A percentile compares a stretch with the other conserved stretches of the same genome.
These are phyloP conservation scores for Sphaerosporella brunnea DNA, from an alignment of 495 filamentous ascomycete genomes.

Conservation along the genomic window DNA sequence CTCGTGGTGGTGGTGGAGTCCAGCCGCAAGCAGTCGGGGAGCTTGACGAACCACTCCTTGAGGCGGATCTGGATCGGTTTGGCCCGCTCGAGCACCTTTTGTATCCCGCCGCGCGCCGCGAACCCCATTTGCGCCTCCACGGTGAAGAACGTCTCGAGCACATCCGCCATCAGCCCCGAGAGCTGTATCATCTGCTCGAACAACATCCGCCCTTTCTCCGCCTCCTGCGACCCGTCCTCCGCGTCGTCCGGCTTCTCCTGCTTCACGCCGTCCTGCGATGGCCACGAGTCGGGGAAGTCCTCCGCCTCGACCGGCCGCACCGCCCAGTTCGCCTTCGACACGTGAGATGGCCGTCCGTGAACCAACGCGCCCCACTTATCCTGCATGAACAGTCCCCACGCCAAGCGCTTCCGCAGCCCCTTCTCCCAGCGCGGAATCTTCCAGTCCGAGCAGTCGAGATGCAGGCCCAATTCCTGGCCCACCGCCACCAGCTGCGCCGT, in stretches of 20 bases:
- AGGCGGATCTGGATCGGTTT: constrained; percentile 72
- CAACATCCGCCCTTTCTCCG: constrained; percentile 47
- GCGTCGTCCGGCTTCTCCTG: constrained; percentile 34
- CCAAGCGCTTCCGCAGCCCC: constrained; percentile 63
- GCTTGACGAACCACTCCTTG: constrained; percentile 56
- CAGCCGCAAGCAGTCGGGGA: constrained; percentile 51
- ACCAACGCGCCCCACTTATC: constrained; percentile 88
- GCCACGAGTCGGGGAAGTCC: constrained; percentile 40
- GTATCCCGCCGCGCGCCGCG: constrained; percentile 27
- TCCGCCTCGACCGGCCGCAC: constrained; percentile 47
- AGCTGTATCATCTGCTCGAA: constrained; percentile 60
- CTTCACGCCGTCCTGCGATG: neutral
- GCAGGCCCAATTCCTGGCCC: constrained; percentile 67
- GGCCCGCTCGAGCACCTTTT: constrained; percentile 50
- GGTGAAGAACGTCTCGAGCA: constrained; percentile 60
- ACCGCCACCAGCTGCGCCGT: constrained; percentile 72
- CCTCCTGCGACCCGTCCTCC: constrained; percentile 39
- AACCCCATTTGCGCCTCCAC: constrained; percentile 27
- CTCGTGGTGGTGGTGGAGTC: constrained; percentile 30
- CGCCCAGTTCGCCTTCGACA: constrained; percentile 65
- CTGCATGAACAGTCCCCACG: constrained; percentile 83
- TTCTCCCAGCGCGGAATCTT: constrained; percentile 76
- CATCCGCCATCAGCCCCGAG: constrained; percentile 57
- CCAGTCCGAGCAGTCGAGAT: constrained; percentile 76
- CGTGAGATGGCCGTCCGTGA: constrained; percentile 70